Evolutionary conservation across 441 rosid species (phyloP).

Genomic region (Populus hybrid): DNA sequence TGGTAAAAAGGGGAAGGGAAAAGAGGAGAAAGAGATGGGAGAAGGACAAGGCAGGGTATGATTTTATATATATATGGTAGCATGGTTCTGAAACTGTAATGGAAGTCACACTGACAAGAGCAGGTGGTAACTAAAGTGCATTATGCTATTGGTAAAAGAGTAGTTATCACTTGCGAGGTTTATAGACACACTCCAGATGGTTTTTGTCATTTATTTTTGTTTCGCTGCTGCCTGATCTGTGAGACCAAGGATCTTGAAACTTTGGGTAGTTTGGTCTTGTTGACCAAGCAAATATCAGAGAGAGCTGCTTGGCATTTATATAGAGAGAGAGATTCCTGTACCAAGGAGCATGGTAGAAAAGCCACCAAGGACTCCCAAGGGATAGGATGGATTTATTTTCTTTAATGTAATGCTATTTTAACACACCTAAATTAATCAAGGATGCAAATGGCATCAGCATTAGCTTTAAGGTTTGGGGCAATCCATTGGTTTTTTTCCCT

Average conservation of each 20-base stretch:
- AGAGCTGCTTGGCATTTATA: too few species aligned
- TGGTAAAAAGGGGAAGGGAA: too few species aligned
- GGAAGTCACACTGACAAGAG: background rate
- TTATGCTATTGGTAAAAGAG: background rate
- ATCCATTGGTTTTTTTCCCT: background rate
- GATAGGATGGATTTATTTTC: background rate
- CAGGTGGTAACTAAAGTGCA: background rate
- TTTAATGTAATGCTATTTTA: background rate
- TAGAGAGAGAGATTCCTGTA: background rate
- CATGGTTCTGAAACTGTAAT: background rate
- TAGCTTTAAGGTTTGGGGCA: background rate
- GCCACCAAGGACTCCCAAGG: background rate
- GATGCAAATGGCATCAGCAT: background rate
- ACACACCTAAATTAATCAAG: background rate
- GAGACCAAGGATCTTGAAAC: background rate
- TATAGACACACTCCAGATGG: background rate
- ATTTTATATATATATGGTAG: too few species aligned
- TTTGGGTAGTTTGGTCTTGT: background rate
- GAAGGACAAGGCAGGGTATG: too few species aligned
- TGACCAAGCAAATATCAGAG: background rate
- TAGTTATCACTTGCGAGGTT: background rate
- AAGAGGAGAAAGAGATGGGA: too few species aligned
- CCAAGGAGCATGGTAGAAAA: background rate
- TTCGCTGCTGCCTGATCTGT: background rate
- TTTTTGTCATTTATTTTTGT: background rate